A percentile compares a stretch with the other conserved stretches of the same genome.
Conservation (phyloP, 106 monocot genomes). For the Cymbidium sinense region DNA sequence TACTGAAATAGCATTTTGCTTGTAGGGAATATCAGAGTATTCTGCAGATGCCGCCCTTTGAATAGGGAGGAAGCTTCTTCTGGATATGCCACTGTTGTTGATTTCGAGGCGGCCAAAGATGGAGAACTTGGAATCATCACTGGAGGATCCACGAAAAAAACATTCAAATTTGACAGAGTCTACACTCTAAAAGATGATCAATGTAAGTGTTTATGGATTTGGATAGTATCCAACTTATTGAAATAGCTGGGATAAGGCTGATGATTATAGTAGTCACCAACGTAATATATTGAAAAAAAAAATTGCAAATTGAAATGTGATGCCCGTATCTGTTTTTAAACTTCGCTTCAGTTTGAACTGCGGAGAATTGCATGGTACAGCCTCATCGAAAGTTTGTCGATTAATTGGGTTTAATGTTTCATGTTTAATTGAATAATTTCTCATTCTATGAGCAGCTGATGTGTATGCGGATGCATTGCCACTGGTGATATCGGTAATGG, state of each 20-base stretch:
- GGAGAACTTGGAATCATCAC: slow-evolving; percentile 60
- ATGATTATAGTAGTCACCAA: not conserved
- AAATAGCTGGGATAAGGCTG: not conserved
- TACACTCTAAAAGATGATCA: slow-evolving; percentile 75
- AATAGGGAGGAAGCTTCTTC: slow-evolving; percentile 56
- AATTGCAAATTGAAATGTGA: too few relatives aligned
- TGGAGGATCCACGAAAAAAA: slow-evolving; percentile 47
- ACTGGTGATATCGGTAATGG: slow-evolving; percentile 67
- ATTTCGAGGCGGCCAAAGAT: slow-evolving; percentile 74
- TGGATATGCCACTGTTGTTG: slow-evolving; percentile 35
- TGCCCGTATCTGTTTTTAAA: too few relatives aligned
- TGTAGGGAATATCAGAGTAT: slow-evolving; percentile 91
- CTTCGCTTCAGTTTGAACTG: too few relatives aligned
- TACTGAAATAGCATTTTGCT: not conserved
- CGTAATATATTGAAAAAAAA: too few relatives aligned
- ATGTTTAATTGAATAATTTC: not conserved
- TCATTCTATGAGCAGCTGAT: slow-evolving; percentile 31
- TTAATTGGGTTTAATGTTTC: not conserved
- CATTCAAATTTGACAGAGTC: slow-evolving; percentile 74
- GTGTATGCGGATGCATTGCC: slow-evolving; percentile 83
- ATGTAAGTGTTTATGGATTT: slow-evolving; percentile 17
- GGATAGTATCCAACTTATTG: not conserved
- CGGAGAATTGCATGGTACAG: too few relatives aligned
- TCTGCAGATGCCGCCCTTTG: slow-evolving; percentile 85
- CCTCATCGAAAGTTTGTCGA: not conserved